Percentiles rank a stretch among this genome's conserved stretches.
phyloP scores from a whole-genome alignment of 2,329 filamentous ascomycete species.

The Colletotrichum graminicola region DNA sequence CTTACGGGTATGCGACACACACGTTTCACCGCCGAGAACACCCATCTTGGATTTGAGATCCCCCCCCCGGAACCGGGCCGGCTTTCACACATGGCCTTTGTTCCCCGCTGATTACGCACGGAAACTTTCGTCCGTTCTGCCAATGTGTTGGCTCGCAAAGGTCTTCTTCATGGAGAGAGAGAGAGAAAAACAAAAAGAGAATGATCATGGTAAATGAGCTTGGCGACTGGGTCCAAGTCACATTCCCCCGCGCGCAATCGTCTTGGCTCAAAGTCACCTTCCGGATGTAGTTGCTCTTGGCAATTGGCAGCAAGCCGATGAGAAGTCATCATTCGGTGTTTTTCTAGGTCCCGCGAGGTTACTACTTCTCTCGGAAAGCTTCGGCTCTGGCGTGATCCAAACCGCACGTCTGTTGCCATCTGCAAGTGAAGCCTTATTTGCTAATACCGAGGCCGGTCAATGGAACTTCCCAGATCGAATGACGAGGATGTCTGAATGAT shows the following conservation, averaged over 20 bases:
- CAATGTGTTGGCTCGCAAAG: background rate
- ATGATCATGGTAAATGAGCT: background rate
- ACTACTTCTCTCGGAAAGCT: background rate
- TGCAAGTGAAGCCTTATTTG: background rate
- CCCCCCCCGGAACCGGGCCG: too few species aligned
- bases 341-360: too few species aligned
- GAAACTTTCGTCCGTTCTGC: background rate
- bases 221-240: constrained; percentile 1
- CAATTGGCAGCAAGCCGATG: background rate
- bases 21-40: too few species aligned
- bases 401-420: background rate
- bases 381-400: background rate
- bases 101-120: constrained; percentile 3
- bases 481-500: too few species aligned
- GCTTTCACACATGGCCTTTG: background rate
- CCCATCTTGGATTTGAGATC: too few species aligned
- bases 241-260: constrained; percentile 23
- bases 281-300: constrained; percentile 27
- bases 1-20: background rate
- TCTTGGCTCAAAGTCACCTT: constrained; percentile 37
- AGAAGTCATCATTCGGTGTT: background rate
- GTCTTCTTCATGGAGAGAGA: background rate
- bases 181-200: background rate
- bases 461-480: background rate
- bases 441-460: background rate